These are phyloP conservation scores for Colletotrichum navitas DNA, from an alignment of 2,329 filamentous ascomycete species.

Conservation along the genomic window DNA sequence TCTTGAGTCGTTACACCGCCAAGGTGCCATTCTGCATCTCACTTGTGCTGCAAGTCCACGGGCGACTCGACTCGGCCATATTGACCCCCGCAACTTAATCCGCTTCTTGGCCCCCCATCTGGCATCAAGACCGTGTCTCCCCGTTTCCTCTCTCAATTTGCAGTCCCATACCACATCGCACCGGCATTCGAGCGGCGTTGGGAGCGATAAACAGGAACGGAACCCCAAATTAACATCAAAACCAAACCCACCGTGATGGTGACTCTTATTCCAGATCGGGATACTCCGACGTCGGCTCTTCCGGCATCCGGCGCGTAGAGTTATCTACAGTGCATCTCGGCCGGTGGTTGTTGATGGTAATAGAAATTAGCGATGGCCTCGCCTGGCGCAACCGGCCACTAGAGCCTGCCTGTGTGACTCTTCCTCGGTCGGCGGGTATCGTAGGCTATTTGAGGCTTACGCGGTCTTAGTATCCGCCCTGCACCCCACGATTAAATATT, in stretches of 20 bases:
- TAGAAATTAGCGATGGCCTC: constrained; percentile 34
- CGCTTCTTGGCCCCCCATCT: constrained; percentile 39
- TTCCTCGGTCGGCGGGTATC: constrained; percentile 25
- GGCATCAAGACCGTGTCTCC: constrained; percentile 3
- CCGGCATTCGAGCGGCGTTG: constrained; percentile 15
- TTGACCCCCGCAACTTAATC: constrained; percentile 24
- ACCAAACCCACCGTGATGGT: constrained; percentile 33
- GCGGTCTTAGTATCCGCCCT: constrained; percentile 29
- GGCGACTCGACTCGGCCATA: constrained; percentile 36
- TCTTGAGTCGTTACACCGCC: constrained; percentile 38
- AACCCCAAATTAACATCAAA: constrained; percentile 7
- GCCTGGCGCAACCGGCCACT: constrained; percentile 33
- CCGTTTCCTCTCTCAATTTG: constrained; percentile 23
- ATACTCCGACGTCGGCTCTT: constrained; percentile 37
- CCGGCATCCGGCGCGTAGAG: constrained; percentile 27
- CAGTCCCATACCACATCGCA: constrained; percentile 8
- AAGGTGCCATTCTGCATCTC: constrained; percentile 30
- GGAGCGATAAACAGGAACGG: neutral
- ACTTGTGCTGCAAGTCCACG: constrained; percentile 31
- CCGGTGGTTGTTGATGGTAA: constrained; percentile 33
- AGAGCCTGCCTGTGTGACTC: constrained; percentile 20
- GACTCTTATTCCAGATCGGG: constrained; percentile 27
- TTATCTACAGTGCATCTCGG: constrained; percentile 15
- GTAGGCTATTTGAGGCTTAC: constrained; percentile 41
- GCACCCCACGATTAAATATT: constrained; percentile 41